These are phyloP conservation scores for Sporothrix brasiliensis DNA, from an alignment of 2,329 filamentous ascomycete genomes.

Conservation along the genomic window DNA sequence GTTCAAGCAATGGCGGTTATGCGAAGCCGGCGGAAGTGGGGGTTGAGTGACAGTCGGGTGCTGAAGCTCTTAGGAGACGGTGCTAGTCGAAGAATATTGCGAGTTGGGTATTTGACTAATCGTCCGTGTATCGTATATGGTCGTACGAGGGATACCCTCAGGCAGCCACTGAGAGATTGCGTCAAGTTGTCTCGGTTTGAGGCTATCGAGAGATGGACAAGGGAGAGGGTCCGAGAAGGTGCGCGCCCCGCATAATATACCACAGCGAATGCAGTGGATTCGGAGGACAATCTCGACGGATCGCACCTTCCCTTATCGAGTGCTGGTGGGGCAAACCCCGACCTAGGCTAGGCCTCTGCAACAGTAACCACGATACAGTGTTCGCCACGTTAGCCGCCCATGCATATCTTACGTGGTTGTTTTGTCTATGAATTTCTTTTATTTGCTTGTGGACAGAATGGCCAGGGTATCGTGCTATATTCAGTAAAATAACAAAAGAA, in stretches of 20 bases:
- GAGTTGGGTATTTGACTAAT: background rate
- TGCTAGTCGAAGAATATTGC: background rate
- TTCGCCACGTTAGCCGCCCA: background rate
- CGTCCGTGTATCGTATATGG: background rate
- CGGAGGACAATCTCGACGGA: background rate
- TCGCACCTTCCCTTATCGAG: slow-evolving; percentile 14
- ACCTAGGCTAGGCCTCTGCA: background rate
- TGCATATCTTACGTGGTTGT: background rate
- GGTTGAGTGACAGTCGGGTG: background rate
- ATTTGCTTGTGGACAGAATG: background rate
- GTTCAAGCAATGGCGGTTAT: background rate
- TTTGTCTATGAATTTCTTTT: background rate
- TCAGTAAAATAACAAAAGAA: background rate
- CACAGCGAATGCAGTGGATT: background rate
- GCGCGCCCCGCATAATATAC: slow-evolving; percentile 18
- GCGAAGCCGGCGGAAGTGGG: slow-evolving; percentile 4
- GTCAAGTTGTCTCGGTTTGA: background rate
- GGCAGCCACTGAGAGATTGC: background rate
- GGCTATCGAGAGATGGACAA: background rate
- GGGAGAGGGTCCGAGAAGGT: background rate
- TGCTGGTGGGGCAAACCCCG: background rate
- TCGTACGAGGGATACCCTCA: background rate
- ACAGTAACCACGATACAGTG: background rate
- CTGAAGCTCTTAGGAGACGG: too few species aligned
- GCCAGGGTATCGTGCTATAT: slow-evolving; percentile 21